Conservation (phyloP, 257 asterid species). For the Plantago ovata region DNA sequence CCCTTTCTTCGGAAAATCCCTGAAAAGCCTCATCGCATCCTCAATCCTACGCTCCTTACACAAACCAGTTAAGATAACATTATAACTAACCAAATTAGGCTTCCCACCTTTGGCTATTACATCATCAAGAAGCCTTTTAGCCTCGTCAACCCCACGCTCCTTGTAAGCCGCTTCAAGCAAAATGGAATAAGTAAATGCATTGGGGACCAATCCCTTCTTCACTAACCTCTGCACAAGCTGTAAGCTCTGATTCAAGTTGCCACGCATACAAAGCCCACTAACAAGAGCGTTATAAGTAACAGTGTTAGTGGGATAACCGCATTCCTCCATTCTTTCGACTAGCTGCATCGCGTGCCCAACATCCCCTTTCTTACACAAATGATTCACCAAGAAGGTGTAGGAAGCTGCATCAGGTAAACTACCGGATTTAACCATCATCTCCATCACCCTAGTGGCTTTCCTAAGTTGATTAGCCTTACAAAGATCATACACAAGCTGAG, state of each 20-base stretch:
- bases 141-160: slow-evolving; percentile 81
- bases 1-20: slow-evolving; percentile 65
- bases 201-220: slow-evolving; percentile 75
- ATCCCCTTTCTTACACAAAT: slow-evolving; percentile 70
- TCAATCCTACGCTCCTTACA: slow-evolving; percentile 76
- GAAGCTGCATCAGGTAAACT: slow-evolving; percentile 67
- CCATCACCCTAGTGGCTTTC: slow-evolving; percentile 83
- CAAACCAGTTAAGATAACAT: slow-evolving; percentile 73
- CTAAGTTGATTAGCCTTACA: slow-evolving; percentile 60
- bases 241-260: slow-evolving; percentile 57
- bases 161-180: slow-evolving; percentile 88
- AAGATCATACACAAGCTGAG: slow-evolving; percentile 76
- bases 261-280: slow-evolving; percentile 78
- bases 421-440: slow-evolving; percentile 71
- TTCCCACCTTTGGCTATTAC: slow-evolving; percentile 67
- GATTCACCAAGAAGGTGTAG: slow-evolving; percentile 67
- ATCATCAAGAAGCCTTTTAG: slow-evolving; percentile 62
- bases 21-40: slow-evolving; percentile 66
- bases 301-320: slow-evolving; percentile 63
- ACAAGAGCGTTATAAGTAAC: slow-evolving; percentile 68
- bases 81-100: slow-evolving; percentile 80
- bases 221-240: slow-evolving; percentile 63
- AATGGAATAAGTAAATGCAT: slow-evolving; percentile 78
- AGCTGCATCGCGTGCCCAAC: slow-evolving; percentile 94
- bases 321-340: slow-evolving; percentile 80